A percentile compares a stretch with the other conserved stretches of the same genome.
Evolutionary conservation across 257 asterid species (phyloP).

Genomic region (Solanum virginianum): DNA sequence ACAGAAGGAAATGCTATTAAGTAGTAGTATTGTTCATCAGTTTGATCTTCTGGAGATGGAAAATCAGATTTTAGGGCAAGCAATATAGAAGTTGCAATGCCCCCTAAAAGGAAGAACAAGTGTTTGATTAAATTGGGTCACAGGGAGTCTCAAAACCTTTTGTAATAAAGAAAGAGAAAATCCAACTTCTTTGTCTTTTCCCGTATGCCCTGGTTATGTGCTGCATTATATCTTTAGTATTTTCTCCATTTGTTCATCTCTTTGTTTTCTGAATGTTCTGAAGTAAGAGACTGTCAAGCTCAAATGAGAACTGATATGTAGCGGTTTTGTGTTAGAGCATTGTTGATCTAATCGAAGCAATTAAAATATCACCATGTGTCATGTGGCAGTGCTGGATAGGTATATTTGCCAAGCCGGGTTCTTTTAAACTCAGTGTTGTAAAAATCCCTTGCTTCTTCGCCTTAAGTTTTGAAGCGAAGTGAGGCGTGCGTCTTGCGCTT

Average conservation of each 20-base stretch:
- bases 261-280: not conserved
- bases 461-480: not conserved
- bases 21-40: not conserved
- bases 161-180: not conserved
- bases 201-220: not conserved
- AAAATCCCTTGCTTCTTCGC: not conserved
- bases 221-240: not conserved
- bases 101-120: not conserved
- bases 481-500: not conserved
- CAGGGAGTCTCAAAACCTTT: not conserved
- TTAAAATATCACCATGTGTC: not conserved
- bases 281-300: not conserved
- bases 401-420: not conserved
- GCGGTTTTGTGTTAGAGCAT: not conserved
- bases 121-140: not conserved
- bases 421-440: not conserved
- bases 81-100: not conserved
- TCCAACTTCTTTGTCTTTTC: too few species aligned
- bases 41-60: not conserved
- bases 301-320: not conserved
- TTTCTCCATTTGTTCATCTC: not conserved
- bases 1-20: not conserved
- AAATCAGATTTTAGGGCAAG: not conserved
- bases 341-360: not conserved
- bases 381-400: not conserved